Evolutionary conservation across 202 grass and related monocot species (phyloP).

Genomic region (Eragrostis tef): DNA sequence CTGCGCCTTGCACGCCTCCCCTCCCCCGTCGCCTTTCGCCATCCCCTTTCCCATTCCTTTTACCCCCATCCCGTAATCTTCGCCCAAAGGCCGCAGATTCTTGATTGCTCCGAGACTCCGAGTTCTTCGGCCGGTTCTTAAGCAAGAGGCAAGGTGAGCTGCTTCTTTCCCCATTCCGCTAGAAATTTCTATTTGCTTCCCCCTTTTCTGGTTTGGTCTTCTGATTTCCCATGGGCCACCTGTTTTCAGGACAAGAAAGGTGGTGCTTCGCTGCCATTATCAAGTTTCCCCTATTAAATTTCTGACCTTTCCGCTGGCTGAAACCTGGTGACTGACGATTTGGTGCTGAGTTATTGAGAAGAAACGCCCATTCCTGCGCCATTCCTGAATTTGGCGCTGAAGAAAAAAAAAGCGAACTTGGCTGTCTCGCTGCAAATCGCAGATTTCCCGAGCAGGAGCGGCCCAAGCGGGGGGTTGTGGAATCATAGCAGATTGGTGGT

Average conservation of each 20-base stretch:
- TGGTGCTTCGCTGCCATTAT: conserved; percentile 27
- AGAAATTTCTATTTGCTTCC: neutral
- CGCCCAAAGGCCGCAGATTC: conserved; percentile 2
- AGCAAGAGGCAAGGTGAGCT: conserved; percentile 38
- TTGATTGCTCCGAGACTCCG: conserved; percentile 19
- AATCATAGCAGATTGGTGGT: conserved; percentile 13
- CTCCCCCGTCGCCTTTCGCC: conserved; percentile 46
- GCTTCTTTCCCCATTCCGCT: neutral
- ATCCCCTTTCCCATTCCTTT: conserved; percentile 11
- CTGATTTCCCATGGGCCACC: conserved; percentile 24
- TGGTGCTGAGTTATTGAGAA: conserved; percentile 13
- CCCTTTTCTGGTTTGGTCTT: neutral
- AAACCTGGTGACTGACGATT: neutral
- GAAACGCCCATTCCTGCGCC: neutral
- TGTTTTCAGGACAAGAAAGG: conserved; percentile 49
- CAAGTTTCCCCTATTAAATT: neutral
- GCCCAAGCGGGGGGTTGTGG: neutral
- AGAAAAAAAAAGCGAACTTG: neutral
- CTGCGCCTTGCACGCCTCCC: neutral
- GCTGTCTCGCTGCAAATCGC: conserved; percentile 17
- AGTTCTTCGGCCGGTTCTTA: conserved; percentile 37
- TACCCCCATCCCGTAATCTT: conserved; percentile 31
- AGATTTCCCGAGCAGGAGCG: neutral
- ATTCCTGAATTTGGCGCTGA: neutral
- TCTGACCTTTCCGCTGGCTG: neutral